These are phyloP conservation scores for Bacterosira constricta DNA, from an alignment of 108 stramenopile species.

Conservation along the genomic window DNA sequence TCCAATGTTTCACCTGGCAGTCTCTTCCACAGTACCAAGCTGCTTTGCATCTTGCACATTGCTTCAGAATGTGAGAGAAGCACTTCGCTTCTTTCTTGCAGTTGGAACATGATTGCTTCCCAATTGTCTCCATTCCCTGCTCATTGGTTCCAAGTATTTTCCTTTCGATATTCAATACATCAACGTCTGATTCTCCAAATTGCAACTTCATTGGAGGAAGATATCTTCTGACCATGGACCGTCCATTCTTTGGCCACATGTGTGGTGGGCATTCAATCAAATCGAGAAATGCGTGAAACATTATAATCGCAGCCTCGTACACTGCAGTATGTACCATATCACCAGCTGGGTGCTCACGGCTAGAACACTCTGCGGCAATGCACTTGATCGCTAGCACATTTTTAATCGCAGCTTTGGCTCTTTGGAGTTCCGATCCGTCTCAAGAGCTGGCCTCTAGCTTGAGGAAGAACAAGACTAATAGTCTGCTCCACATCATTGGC, in stretches of 20 bases:
- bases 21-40: no score
- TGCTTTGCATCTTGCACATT: no score
- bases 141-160: constrained; percentile 4
- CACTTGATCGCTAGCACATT: background rate
- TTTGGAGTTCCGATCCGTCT: no score
- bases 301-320: background rate
- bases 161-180: background rate
- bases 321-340: background rate
- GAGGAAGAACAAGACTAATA: no score
- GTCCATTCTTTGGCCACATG: background rate
- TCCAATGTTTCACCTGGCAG: no score
- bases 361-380: background rate
- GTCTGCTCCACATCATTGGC: background rate
- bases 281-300: constrained; percentile 7
- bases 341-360: background rate
- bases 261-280: background rate
- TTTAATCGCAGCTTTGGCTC: constrained; percentile 1
- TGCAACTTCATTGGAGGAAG: constrained; percentile 2
- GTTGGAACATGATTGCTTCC: no score
- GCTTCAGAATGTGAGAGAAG: no score
- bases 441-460: no score
- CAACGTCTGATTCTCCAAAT: constrained; percentile 1
- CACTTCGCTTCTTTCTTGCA: no score
- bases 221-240: background rate
- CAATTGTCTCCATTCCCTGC: no score